Evolutionary conservation across 2,329 filamentous ascomycete genomes (phyloP), one percentile per base, ranked within the genome.

Genomic region (Biscogniauxia marginata): DNA sequence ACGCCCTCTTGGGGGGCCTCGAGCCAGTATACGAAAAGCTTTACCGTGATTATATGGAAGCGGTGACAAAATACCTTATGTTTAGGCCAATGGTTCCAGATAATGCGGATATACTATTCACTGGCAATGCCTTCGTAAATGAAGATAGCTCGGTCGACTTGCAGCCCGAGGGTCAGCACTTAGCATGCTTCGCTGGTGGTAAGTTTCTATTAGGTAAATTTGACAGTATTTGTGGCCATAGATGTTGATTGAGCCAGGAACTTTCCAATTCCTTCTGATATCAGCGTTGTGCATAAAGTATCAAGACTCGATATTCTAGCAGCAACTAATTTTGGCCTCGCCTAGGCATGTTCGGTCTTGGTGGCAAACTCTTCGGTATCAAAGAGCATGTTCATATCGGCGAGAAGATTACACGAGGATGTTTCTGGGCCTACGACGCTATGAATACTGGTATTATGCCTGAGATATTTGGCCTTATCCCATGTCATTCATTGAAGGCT

Each of bases 141-240:
- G 44, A 55, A 52, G 67, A 61, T 18, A 67, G 65, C 19, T 64
- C 69, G 5, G 57, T 65, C 0, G 58, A 58, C 3, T 52, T 71
- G 16, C 66, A 69, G 11, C 66, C 75, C 4, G 71, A 75, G 51
- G 59, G 60, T 0, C 83, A 87, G 56, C 89, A 91, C 67, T 75
- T 90, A 1, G 80, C 82, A 3, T 92, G 88, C 71, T 92, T 90
- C 67, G 77, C 83, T 3, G 88, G 88, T 6, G 89, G 87, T n/a
- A n/a, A n/a, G n/a, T n/a, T n/a, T n/a, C n/a, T n/a, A n/a, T n/a
- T n/a, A n/a, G n/a, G n/a, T n/a, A n/a, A n/a, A n/a, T n/a, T n/a
- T n/a, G n/a, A n/a, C n/a, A n/a, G n/a, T n/a, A n/a, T n/a, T n/a
- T n/a, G n/a, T n/a, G n/a, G n/a, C n/a, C n/a, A n/a, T n/a, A n/a